Evolutionary conservation across 177 flowering plant species (phyloP).

Genomic region (Vitis hybrid): DNA sequence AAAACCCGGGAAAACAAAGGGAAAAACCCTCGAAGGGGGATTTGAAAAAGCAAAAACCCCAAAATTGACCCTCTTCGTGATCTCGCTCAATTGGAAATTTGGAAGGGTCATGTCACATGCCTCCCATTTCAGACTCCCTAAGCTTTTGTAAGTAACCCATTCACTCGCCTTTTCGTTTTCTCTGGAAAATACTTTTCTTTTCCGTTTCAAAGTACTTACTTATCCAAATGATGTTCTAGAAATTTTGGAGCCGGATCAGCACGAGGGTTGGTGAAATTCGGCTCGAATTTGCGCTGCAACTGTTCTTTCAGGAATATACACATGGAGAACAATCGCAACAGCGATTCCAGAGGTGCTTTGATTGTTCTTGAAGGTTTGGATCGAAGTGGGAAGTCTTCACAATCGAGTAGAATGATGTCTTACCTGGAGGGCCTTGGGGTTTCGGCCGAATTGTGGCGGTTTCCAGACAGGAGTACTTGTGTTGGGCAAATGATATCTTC

Average conservation of each 20-base stretch:
- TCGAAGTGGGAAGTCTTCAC: slow-evolving; percentile 75
- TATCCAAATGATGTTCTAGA: slow-evolving; percentile 9
- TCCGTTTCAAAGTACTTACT: too few species aligned
- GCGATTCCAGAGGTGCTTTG: slow-evolving; percentile 62
- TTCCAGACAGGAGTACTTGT: slow-evolving; percentile 70
- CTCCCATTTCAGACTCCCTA: too few species aligned
- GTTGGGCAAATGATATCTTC: slow-evolving; percentile 79
- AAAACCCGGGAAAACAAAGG: too few species aligned
- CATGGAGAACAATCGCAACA: slow-evolving; percentile 29
- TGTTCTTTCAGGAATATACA: slow-evolving; percentile 18
- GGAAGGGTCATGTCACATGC: too few species aligned
- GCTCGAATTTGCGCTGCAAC: slow-evolving; percentile 10
- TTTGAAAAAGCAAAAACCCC: too few species aligned
- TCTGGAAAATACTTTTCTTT: too few species aligned
- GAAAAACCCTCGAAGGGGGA: too few species aligned
- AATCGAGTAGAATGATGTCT: slow-evolving; percentile 41
- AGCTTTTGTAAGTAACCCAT: too few species aligned
- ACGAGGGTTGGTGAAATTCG: slow-evolving; percentile 13
- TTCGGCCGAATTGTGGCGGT: slow-evolving; percentile 62
- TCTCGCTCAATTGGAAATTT: too few species aligned
- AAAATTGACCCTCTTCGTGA: too few species aligned
- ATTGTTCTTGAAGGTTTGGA: slow-evolving; percentile 82
- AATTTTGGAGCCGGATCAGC: slow-evolving; percentile 20
- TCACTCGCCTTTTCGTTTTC: too few species aligned
- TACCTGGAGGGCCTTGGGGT: slow-evolving; percentile 50